A percentile compares a stretch with the other conserved stretches of the same genome.
phyloP scores from a whole-genome alignment of 2,329 filamentous ascomycete species.

The Myriosclerotinia duriaeana region DNA sequence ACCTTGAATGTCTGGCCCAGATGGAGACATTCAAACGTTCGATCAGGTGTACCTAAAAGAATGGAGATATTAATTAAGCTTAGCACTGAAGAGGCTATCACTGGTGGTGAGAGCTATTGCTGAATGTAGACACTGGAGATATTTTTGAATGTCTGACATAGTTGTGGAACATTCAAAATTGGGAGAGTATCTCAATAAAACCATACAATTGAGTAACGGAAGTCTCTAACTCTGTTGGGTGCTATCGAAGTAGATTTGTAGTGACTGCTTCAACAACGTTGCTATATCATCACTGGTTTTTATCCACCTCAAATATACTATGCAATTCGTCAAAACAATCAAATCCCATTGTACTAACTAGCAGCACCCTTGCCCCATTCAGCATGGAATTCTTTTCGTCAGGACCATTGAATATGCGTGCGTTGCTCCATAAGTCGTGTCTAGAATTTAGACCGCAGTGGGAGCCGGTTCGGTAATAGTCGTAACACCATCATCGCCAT shows the following conservation, averaged over 20 bases:
- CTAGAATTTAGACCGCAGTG: background rate
- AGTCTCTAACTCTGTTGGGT: background rate
- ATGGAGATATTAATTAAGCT: background rate
- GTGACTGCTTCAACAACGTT: background rate
- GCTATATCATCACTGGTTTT: background rate
- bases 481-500: background rate
- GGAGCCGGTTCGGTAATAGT: background rate
- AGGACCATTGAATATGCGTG: background rate
- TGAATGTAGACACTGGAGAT: no score
- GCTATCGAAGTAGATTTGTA: background rate
- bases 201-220: background rate
- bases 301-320: background rate
- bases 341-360: background rate
- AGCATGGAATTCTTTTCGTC: background rate
- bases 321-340: background rate
- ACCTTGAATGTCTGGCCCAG: background rate
- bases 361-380: background rate
- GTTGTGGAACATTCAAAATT: no score
- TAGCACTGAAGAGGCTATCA: background rate
- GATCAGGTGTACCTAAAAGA: background rate
- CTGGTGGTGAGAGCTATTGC: background rate
- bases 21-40: background rate
- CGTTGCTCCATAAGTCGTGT: background rate
- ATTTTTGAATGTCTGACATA: no score
- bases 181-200: background rate